Conservation (phyloP, 371 early-diverging fungal genomes). For the Mortierella sp. region DNA sequence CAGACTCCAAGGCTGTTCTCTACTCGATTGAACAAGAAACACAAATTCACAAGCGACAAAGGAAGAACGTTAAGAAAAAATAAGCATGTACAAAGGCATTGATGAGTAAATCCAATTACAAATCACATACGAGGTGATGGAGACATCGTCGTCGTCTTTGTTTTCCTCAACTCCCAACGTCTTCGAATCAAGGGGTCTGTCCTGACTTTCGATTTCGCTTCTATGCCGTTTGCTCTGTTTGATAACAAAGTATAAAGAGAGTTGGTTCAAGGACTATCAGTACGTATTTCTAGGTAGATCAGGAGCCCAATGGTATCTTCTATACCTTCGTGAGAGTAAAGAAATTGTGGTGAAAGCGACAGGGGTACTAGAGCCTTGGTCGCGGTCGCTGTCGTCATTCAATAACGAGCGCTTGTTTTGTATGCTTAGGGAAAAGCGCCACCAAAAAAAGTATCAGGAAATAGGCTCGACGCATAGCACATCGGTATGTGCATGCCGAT, state of each 20-base stretch:
- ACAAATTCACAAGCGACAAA: neutral
- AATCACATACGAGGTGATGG: neutral
- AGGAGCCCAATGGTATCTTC: neutral
- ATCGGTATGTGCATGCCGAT: neutral
- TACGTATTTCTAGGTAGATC: neutral
- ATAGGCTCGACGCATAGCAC: neutral
- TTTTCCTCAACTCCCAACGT: neutral
- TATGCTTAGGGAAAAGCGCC: no score
- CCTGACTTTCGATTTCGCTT: neutral
- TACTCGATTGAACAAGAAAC: conserved; percentile 2
- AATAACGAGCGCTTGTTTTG: no score
- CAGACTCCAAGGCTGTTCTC: conserved; percentile 4
- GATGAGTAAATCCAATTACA: neutral
- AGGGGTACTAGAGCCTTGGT: neutral
- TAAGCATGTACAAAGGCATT: neutral
- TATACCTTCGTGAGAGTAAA: neutral
- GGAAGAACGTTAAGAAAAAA: neutral
- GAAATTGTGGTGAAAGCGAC: neutral
- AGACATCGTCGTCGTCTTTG: neutral
- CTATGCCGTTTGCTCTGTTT: neutral
- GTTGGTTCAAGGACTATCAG: neutral
- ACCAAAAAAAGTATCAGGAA: no score
- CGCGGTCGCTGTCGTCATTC: no score
- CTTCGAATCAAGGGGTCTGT: neutral
- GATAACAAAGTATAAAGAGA: neutral